Evolutionary conservation across 2,329 filamentous ascomycete species (phyloP).

Genomic region (Aspergillus floridensis): DNA sequence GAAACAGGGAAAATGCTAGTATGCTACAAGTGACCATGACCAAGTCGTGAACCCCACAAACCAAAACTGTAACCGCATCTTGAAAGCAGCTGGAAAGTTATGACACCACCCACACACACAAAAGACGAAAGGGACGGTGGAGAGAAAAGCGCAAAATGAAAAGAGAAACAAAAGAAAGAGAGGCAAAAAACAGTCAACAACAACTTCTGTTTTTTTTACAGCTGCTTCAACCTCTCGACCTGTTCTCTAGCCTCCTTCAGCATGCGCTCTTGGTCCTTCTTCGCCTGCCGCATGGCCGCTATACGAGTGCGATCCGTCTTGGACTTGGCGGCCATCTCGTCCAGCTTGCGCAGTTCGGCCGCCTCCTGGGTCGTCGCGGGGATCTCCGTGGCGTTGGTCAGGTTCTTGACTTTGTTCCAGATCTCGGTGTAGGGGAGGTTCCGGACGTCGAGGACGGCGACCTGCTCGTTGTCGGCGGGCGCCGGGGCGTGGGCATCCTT

Average conservation of each 20-base stretch:
- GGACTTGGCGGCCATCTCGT: slow-evolving; percentile 34
- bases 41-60: slow-evolving; percentile 14
- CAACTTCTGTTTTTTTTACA: slow-evolving; percentile 19
- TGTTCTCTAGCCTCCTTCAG: slow-evolving; percentile 45
- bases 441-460: slow-evolving; percentile 40
- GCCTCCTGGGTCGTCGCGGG: slow-evolving; percentile 34
- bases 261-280: slow-evolving; percentile 47
- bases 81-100: not conserved
- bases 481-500: slow-evolving; percentile 36
- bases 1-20: slow-evolving; percentile 13
- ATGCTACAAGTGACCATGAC: slow-evolving; percentile 24
- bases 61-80: slow-evolving; percentile 4
- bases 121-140: not conserved
- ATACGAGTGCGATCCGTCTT: slow-evolving; percentile 41
- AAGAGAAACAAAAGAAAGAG: not conserved
- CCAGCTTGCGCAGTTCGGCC: slow-evolving; percentile 35
- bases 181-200: not conserved
- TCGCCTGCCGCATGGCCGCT: slow-evolving; percentile 40
- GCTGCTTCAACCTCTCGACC: slow-evolving; percentile 41
- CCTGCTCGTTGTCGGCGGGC: slow-evolving; percentile 30
- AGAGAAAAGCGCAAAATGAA: not conserved
- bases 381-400: slow-evolving; percentile 42
- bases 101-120: not conserved
- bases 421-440: slow-evolving; percentile 42
- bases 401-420: slow-evolving; percentile 41